Percentiles rank a stretch among this genome's conserved stretches.
These are phyloP conservation scores for Sicyos edulis DNA, from an alignment of 306 rosid species.

Conservation along the genomic window DNA sequence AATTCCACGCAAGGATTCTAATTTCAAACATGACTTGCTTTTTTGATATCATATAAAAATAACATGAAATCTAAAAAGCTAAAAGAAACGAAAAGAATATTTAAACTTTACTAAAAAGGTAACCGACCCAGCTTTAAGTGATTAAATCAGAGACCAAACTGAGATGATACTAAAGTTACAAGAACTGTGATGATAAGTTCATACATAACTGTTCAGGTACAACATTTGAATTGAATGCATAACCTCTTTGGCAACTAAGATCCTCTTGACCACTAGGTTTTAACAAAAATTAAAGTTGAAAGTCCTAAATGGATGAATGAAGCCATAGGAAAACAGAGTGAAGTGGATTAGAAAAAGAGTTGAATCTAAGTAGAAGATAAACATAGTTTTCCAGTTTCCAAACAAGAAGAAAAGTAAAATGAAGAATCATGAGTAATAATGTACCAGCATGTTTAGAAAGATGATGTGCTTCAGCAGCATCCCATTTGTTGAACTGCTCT, in stretches of 20 bases:
- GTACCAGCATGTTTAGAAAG: constrained; percentile 88
- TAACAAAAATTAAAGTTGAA: too few relatives aligned
- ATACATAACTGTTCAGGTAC: too few relatives aligned
- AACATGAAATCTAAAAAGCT: too few relatives aligned
- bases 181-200: not conserved
- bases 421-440: not conserved
- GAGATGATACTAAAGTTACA: not conserved
- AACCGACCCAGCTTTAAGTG: not conserved
- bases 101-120: too few relatives aligned
- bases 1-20: too few relatives aligned
- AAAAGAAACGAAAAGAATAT: too few relatives aligned
- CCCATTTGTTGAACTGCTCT: constrained; percentile 73
- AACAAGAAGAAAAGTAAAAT: not conserved
- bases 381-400: not conserved
- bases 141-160: not conserved
- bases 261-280: too few relatives aligned
- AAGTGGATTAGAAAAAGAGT: not conserved
- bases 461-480: constrained; percentile 85
- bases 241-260: too few relatives aligned
- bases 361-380: not conserved
- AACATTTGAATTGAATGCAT: too few relatives aligned
- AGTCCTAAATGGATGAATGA: too few relatives aligned
- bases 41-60: too few relatives aligned
- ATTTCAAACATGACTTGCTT: not conserved
- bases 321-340: not conserved